phyloP scores from a whole-genome alignment of 306 rosid species.

The Heteromeles arbutifolia region DNA sequence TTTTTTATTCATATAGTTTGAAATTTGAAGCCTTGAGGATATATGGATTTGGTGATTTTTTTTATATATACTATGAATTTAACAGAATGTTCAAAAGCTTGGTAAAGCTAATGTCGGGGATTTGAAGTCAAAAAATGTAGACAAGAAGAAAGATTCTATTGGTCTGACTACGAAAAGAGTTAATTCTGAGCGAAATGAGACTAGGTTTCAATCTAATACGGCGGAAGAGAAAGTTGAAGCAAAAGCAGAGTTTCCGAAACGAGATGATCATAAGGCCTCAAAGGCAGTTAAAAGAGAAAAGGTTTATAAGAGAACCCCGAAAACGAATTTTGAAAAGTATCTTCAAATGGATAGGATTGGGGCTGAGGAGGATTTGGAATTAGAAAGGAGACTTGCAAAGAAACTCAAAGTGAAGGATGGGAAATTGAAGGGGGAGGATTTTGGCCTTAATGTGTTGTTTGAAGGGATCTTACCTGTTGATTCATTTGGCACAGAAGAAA shows the following conservation, averaged over 20 bases:
- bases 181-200: slow-evolving; percentile 16
- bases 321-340: slow-evolving; percentile 36
- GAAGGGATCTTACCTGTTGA: slow-evolving; percentile 44
- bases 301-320: slow-evolving; percentile 22
- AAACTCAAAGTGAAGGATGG: slow-evolving; percentile 81
- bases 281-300: slow-evolving; percentile 27
- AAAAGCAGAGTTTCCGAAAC: slow-evolving; percentile 1
- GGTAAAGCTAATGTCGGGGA: too few species aligned
- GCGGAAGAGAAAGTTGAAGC: slow-evolving; percentile 9
- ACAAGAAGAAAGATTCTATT: slow-evolving; percentile 9
- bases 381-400: slow-evolving; percentile 80
- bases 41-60: too few species aligned
- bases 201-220: slow-evolving; percentile 7
- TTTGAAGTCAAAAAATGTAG: too few species aligned
- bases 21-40: too few species aligned
- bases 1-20: too few species aligned
- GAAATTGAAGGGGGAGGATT: slow-evolving; percentile 62
- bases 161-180: slow-evolving; percentile 17
- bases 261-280: slow-evolving; percentile 9
- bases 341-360: slow-evolving; percentile 24
- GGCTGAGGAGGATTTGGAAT: slow-evolving; percentile 52
- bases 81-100: too few species aligned
- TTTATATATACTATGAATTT: too few species aligned
- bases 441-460: slow-evolving; percentile 53
- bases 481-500: slow-evolving; percentile 31